Percentiles rank a stretch among this genome's conserved stretches.
Evolutionary conservation across 139 green algal species (phyloP).

Genomic region (Chlorella sp.): DNA sequence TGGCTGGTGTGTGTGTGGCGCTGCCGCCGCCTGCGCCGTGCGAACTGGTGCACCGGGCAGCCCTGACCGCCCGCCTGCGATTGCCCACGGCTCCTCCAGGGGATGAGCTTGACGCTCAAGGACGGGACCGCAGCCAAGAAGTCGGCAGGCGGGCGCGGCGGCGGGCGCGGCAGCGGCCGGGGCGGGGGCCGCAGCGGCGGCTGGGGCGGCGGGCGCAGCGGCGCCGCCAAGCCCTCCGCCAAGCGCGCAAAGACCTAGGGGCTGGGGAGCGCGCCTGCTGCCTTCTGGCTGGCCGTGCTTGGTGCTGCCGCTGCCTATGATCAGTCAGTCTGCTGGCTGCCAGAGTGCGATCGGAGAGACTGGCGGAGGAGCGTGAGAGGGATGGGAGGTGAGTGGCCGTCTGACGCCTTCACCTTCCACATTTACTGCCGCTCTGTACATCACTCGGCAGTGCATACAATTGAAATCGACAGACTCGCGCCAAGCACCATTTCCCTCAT

Average conservation of each 20-base stretch:
- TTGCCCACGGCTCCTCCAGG: not conserved
- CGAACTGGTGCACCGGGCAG: too few species aligned
- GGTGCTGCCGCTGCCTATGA: too few species aligned
- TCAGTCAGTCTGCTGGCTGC: too few species aligned
- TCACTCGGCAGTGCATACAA: too few species aligned
- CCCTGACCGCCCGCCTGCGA: not conserved
- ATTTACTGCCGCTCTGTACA: not conserved
- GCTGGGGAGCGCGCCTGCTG: too few species aligned
- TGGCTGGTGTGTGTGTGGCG: not conserved
- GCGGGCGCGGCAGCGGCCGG: not conserved
- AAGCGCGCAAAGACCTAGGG: too few species aligned
- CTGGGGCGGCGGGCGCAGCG: not conserved
- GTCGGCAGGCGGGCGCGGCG: slow-evolving; percentile 3
- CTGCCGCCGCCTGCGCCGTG: not conserved
- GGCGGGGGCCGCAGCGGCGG: not conserved
- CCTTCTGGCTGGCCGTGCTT: too few species aligned
- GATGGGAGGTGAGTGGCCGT: not conserved
- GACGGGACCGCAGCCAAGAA: slow-evolving; percentile 22
- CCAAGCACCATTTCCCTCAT: too few species aligned
- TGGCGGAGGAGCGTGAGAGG: too few species aligned
- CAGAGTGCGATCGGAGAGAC: too few species aligned
- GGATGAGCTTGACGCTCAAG: slow-evolving; percentile 35
- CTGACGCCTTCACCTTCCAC: not conserved
- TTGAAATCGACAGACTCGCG: too few species aligned
- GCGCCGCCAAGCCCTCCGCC: slow-evolving; percentile 17